A percentile compares a stretch with the other conserved stretches of the same genome.
Evolutionary conservation across 306 rosid species (phyloP).

Genomic region (Quercus glauca): DNA sequence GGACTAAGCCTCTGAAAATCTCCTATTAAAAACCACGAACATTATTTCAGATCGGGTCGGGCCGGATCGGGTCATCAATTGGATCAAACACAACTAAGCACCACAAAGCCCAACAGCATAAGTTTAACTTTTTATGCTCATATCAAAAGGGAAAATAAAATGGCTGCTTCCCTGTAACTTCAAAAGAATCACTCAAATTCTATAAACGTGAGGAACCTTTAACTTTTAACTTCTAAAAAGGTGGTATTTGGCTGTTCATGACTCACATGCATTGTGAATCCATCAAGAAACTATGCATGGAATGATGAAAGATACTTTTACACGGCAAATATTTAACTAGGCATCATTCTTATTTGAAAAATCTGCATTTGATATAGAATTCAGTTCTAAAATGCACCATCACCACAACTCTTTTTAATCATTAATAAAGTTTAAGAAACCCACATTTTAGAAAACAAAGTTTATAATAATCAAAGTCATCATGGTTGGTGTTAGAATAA

Average conservation of each 20-base stretch:
- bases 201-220: neutral
- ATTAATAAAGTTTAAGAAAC: neutral
- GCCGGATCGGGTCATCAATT: too few relatives aligned
- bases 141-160: neutral
- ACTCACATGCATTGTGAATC: neutral
- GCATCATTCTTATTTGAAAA: too few relatives aligned
- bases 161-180: neutral
- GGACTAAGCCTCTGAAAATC: too few relatives aligned
- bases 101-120: too few relatives aligned
- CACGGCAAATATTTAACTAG: too few relatives aligned
- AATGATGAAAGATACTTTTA: neutral
- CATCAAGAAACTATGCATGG: neutral
- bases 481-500: neutral
- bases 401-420: neutral
- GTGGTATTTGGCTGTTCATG: neutral
- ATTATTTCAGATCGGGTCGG: too few relatives aligned
- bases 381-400: neutral
- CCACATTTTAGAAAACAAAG: neutral
- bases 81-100: too few relatives aligned
- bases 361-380: neutral
- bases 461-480: neutral
- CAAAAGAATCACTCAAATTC: neutral
- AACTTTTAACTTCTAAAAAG: neutral
- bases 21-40: too few relatives aligned
- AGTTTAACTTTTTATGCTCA: too few relatives aligned